Evolutionary conservation across 495 filamentous ascomycete genomes (phyloP).

Genomic region (Xylaria intraflava): DNA sequence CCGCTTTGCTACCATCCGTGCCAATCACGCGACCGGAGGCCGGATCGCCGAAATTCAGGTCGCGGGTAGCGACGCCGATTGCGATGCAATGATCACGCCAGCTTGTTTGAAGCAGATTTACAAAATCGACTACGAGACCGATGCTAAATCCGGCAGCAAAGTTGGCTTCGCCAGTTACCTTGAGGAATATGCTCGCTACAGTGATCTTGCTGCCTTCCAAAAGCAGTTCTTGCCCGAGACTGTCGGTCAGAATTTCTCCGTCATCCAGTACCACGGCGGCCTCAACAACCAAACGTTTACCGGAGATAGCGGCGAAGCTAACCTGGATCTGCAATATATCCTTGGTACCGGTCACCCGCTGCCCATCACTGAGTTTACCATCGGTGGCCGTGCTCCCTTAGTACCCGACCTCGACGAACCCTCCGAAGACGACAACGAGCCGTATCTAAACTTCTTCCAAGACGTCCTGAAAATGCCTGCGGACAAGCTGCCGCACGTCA

Average conservation of each 20-base stretch:
- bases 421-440: conserved; percentile 57
- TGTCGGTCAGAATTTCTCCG: conserved; percentile 47
- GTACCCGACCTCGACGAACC: conserved; percentile 55
- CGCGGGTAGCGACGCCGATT: conserved; percentile 21
- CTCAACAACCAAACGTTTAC: conserved; percentile 41
- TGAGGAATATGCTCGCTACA: conserved; percentile 38
- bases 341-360: conserved; percentile 50
- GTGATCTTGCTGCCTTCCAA: conserved; percentile 18
- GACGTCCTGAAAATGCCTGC: conserved; percentile 30
- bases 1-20: conserved; percentile 43
- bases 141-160: conserved; percentile 38
- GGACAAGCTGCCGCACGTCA: conserved; percentile 55
- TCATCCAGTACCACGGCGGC: conserved; percentile 53
- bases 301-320: conserved; percentile 49
- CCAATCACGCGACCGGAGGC: conserved; percentile 3
- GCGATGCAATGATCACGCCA: conserved; percentile 48
- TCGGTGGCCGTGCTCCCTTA: conserved; percentile 48
- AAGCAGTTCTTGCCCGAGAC: conserved; percentile 24
- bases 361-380: conserved; percentile 56
- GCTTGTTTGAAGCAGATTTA: conserved; percentile 52
- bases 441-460: conserved; percentile 61
- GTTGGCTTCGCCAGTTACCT: conserved; percentile 52
- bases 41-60: conserved; percentile 6
- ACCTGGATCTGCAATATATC: conserved; percentile 65
- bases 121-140: conserved; percentile 46